Conservation (phyloP, 805 yeast species). For the Ogataea methylovora region DNA sequence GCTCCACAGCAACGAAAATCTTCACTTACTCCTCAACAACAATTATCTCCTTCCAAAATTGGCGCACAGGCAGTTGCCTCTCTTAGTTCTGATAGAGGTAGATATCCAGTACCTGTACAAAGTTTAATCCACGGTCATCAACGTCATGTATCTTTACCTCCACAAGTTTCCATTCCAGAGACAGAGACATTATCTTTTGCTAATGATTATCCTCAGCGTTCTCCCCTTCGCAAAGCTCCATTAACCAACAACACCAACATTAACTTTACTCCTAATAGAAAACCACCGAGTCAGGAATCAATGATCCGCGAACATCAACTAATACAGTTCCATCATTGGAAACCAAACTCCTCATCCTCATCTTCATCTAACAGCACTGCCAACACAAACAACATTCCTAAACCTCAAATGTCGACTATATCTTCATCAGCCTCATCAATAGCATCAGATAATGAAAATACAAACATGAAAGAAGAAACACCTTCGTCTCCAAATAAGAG, state of each 20-base stretch:
- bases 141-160: conserved; percentile 34
- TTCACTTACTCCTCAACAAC: conserved; percentile 22
- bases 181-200: no score
- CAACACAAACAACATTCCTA: no score
- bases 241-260: background rate
- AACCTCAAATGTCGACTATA: no score
- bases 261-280: background rate
- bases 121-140: conserved; percentile 17
- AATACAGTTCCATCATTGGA: conserved; percentile 46
- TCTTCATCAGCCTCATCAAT: background rate
- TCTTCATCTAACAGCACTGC: background rate
- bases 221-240: background rate
- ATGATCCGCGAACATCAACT: conserved; percentile 40
- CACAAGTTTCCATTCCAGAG: conserved; percentile 27
- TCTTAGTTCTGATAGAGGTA: conserved; percentile 22
- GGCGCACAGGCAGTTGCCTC: conserved; percentile 69
- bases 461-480: no score
- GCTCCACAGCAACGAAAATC: conserved; percentile 9
- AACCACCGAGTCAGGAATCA: conserved; percentile 18
- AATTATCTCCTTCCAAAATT: conserved; percentile 60
- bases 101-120: conserved; percentile 8
- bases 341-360: conserved; percentile 18
- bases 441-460: no score
- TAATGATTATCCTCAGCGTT: conserved; percentile 25
- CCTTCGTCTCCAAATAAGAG: background rate